phyloP scores from a whole-genome alignment of 331 rosid species.

The Rhamnella rubrinervis region DNA sequence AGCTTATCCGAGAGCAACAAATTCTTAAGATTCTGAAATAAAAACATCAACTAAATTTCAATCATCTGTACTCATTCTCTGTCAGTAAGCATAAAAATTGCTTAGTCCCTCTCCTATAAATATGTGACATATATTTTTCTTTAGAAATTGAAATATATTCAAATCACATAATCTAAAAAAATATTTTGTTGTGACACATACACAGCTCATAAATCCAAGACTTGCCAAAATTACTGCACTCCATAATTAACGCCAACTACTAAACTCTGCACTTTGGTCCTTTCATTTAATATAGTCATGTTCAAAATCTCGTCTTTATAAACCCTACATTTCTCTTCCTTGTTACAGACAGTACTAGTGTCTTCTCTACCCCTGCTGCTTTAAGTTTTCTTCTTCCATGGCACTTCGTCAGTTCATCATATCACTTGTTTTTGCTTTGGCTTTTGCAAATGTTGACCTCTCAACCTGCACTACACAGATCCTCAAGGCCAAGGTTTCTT shows the following conservation, averaged over 20 bases:
- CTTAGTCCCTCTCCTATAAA: no score
- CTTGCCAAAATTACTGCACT: slow-evolving; percentile 20
- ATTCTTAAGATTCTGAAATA: no score
- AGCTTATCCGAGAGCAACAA: no score
- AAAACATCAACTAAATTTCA: no score
- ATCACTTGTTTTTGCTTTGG: slow-evolving; percentile 44
- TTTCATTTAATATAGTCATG: slow-evolving; percentile 34
- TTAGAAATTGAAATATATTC: no score
- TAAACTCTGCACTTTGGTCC: slow-evolving; percentile 31
- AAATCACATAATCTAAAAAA: no score
- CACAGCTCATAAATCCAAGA: background rate
- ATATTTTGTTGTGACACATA: no score
- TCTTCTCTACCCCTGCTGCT: slow-evolving; percentile 1
- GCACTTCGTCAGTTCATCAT: slow-evolving; percentile 36
- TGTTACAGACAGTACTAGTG: slow-evolving; percentile 12
- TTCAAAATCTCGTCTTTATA: slow-evolving; percentile 25
- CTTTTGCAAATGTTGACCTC: slow-evolving; percentile 34
- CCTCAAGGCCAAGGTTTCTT: slow-evolving; percentile 58
- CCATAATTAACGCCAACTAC: slow-evolving; percentile 48
- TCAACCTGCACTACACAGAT: slow-evolving; percentile 39
- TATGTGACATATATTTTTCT: no score
- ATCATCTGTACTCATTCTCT: no score
- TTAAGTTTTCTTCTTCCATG: slow-evolving; percentile 36
- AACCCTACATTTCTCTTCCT: slow-evolving; percentile 13
- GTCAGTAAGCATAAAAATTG: no score